phyloP scores from a whole-genome alignment of 352 stramenopile genomes.

The Globisporangium cederbergense region DNA sequence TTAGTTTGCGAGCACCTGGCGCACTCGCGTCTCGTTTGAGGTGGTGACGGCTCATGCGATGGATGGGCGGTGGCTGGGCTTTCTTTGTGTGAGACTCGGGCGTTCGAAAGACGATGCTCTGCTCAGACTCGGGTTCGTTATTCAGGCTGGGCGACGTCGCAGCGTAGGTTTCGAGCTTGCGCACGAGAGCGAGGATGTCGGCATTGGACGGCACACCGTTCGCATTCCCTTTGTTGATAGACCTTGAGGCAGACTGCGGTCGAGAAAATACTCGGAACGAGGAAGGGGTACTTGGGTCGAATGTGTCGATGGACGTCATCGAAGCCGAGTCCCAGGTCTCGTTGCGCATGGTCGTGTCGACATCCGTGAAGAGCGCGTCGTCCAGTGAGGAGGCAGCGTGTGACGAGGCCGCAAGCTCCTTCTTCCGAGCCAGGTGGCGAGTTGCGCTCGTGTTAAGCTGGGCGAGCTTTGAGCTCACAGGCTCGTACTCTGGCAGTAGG shows the following conservation, averaged over 20 bases:
- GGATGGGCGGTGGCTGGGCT: constrained; percentile 5
- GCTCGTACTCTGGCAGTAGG: neutral
- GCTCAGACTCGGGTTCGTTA: constrained; percentile 11
- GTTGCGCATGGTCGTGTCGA: constrained; percentile 33
- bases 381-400: constrained; percentile 16
- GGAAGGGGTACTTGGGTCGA: constrained; percentile 18
- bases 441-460: constrained; percentile 17
- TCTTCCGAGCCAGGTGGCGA: constrained; percentile 20
- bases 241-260: constrained; percentile 8
- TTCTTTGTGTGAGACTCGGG: constrained; percentile 9
- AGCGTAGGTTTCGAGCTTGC: constrained; percentile 16
- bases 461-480: constrained; percentile 7
- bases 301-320: constrained; percentile 32
- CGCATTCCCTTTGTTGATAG: neutral
- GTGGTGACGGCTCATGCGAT: neutral
- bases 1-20: neutral
- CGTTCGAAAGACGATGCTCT: constrained; percentile 9
- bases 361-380: constrained; percentile 30
- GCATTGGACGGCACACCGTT: constrained; percentile 8
- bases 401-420: constrained; percentile 21
- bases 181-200: constrained; percentile 21
- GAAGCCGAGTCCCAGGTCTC: constrained; percentile 34
- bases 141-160: neutral
- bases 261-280: constrained; percentile 15
- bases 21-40: neutral